Conservation (phyloP, 2,329 filamentous ascomycete genomes). For the Penicillium capsulatum region DNA sequence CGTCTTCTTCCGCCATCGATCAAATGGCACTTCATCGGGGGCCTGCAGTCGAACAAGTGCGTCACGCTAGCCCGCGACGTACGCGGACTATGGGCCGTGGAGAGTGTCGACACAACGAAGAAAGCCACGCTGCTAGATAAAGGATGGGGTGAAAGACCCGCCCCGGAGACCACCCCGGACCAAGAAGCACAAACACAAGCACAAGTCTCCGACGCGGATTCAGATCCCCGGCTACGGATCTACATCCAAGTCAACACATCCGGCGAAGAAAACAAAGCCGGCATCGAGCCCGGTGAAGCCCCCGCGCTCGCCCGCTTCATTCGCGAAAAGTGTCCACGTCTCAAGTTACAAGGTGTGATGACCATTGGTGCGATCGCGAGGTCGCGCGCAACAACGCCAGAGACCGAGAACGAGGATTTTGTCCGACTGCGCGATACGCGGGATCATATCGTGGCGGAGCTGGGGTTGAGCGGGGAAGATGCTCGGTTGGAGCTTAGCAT, state of each 20-base stretch:
- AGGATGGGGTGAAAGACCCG: constrained; percentile 57
- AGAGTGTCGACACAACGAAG: constrained; percentile 80
- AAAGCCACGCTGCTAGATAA: constrained; percentile 81
- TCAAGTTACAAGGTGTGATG: constrained; percentile 82
- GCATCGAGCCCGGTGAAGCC: constrained; percentile 64
- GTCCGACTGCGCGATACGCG: constrained; percentile 62
- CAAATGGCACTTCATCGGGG: constrained; percentile 95
- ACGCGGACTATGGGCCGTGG: constrained; percentile 85
- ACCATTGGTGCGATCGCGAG: constrained; percentile 94
- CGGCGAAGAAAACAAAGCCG: constrained; percentile 79
- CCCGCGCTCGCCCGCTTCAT: constrained; percentile 66
- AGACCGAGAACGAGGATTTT: constrained; percentile 92
- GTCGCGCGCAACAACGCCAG: constrained; percentile 66
- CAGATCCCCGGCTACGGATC: constrained; percentile 55
- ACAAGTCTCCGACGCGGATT: constrained; percentile 27
- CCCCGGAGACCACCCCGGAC: constrained; percentile 34
- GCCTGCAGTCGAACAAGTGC: constrained; percentile 90
- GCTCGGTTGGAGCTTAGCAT: constrained; percentile 82
- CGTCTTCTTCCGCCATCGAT: constrained; percentile 68
- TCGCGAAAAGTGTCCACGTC: constrained; percentile 63
- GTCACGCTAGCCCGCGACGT: constrained; percentile 76
- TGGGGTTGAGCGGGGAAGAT: constrained; percentile 48
- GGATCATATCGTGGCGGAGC: constrained; percentile 62
- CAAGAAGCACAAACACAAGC: constrained; percentile 5
- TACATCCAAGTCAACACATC: constrained; percentile 97